Evolutionary conservation across 805 yeast species (phyloP), one percentile per base, ranked within the genome.

Genomic region (Candida maltosa): DNA sequence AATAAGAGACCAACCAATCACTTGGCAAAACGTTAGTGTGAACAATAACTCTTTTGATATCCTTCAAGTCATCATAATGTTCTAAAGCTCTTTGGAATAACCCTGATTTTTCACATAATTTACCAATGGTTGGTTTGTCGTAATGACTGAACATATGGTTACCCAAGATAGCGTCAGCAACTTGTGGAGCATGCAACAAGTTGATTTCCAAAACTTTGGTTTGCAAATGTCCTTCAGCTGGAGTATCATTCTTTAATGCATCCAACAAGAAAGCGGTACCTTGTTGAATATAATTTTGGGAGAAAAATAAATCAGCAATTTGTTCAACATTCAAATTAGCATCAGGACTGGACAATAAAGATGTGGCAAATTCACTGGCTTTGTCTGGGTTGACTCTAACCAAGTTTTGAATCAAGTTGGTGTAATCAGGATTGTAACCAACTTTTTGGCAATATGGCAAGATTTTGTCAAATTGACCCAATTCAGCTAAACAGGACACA

Each of bases 81-180:
- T 93, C 99, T 49, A 93, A 74, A 14, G 99, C 97, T 58, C 97
- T 83, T 72, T 89, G 96, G 61, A 73, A 81, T 46, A 93, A 73
- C 14, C 97, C 97, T n/a, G 96, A 91, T 65, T 87, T 87, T 66
- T 93, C 99, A 62, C 96, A 80, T 47, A 94, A 74, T 40, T 80
- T 75, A 16, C 97, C 98, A 56, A 93, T 82, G 24, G 94, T 83
- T 50, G 94, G 88, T 51, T 87, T 84, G 62, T 93, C 98, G 61
- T 87, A 93, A 58, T 89, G 96, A 47, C 89, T 79, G 69, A 94
- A 93, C 87, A 93, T 91, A 41, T 82, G 80, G 62, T 91, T 93
- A 41, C 97, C 96, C 52, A 93, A 73, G 47, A 93, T 93, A 15
- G 99, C 99, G 64, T 93, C 98, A 28, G 98, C 99, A 38, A 93